Evolutionary conservation across 108 stramenopile genomes (phyloP).

Genomic region (Cyclotella cryptica): DNA sequence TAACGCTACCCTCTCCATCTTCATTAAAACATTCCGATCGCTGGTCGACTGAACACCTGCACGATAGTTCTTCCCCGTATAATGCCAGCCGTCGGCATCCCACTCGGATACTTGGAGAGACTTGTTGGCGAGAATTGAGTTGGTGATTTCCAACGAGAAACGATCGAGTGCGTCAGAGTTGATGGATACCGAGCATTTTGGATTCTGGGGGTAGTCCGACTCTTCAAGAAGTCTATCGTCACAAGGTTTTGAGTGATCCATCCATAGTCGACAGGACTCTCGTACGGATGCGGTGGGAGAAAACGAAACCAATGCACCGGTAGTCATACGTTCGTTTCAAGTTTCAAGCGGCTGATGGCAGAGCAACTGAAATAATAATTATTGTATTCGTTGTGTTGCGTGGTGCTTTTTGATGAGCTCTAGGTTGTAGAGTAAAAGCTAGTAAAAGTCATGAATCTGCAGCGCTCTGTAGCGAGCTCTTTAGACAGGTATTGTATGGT

Average conservation of each 20-base stretch:
- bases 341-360: neutral
- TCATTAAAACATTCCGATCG: slow-evolving; percentile 27
- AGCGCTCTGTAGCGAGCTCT: too few species aligned
- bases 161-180: slow-evolving; percentile 39
- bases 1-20: slow-evolving; percentile 77
- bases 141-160: slow-evolving; percentile 36
- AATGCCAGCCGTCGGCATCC: slow-evolving; percentile 94
- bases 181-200: slow-evolving; percentile 36
- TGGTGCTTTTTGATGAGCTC: too few species aligned
- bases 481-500: too few species aligned
- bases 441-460: too few species aligned
- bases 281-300: slow-evolving; percentile 50
- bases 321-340: neutral
- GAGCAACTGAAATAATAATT: too few species aligned
- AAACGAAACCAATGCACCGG: slow-evolving; percentile 8
- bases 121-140: slow-evolving; percentile 29
- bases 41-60: slow-evolving; percentile 23
- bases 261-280: slow-evolving; percentile 40
- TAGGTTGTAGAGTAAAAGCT: too few species aligned
- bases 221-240: neutral
- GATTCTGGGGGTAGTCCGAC: neutral
- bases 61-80: slow-evolving; percentile 54
- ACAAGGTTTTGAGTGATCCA: slow-evolving; percentile 6
- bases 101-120: slow-evolving; percentile 59
- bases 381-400: too few species aligned